Evolutionary conservation across 345 rosid genomes (phyloP), one percentile per base, ranked within the genome.

Genomic region (Eutrema japonicum): DNA sequence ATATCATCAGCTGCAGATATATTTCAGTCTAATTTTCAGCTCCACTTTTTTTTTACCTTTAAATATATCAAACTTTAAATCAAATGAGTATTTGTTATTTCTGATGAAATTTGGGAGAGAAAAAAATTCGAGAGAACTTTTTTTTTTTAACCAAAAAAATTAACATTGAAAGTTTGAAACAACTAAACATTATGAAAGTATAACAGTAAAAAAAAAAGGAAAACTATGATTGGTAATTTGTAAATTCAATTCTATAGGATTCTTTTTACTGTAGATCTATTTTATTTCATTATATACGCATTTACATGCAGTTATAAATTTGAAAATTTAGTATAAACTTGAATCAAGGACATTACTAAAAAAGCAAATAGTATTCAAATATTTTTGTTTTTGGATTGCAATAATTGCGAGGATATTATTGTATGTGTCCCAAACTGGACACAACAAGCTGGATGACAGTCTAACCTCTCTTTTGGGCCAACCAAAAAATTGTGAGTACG

Each of bases 381-480:
- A 13, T 27, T 43, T 43, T 62, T 62, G n/a, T 22, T 33, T 61
- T 43, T 53, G 36, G 46, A 4, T 53, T 32, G 13, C 56, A 46
- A 64, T 43, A 33, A 55, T 64, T 37, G 3, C 6, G 35, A 46
- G 30, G 30, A 66, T 47, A 38, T 33, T 46, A 35, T 36, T 35
- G 37, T 5, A 18, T 54, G 14, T 70, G 63, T 27, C 38, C 38
- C 49, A 64, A 35, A 14, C 40, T 70, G 51, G 57, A 46, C 52
- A 16, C 16, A 16, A 54, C 8, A 43, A 42, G 69, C 43, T 63
- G 55, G 33, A 58, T 14, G 49, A 30, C 72, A 58, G 61, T 52
- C 27, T 58, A 51, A 26, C 50, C 27, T 74, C 22, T 66, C 36
- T 30, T 48, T 18, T 48, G 38, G 29, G 35, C 43, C 51, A 57